phyloP scores from a whole-genome alignment of 2,329 filamentous ascomycete species.

The Plectosphaerella plurivora region DNA sequence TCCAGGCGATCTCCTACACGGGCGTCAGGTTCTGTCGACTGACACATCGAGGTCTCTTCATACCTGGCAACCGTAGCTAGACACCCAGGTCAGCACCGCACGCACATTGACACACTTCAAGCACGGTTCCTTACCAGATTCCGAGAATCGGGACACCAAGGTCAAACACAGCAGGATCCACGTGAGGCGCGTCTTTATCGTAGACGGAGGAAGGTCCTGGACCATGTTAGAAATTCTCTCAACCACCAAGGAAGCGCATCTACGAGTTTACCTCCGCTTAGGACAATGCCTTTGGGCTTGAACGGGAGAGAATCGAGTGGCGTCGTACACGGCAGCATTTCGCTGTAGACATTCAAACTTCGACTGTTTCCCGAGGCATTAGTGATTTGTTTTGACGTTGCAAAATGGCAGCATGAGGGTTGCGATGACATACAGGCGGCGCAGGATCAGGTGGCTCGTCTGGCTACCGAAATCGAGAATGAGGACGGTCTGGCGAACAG shows the following conservation, averaged over 20 bases:
- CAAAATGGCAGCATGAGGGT: too few relatives aligned
- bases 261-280: constrained; percentile 28
- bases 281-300: constrained; percentile 79
- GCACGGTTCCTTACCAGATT: background rate
- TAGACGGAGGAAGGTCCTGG: constrained; percentile 68
- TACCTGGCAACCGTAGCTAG: too few relatives aligned
- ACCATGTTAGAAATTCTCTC: constrained; percentile 8
- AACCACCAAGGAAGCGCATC: background rate
- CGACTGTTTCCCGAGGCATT: too few relatives aligned
- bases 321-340: constrained; percentile 84
- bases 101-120: too few relatives aligned
- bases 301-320: constrained; percentile 72
- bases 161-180: constrained; percentile 78
- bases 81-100: too few relatives aligned
- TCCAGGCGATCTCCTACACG: constrained; percentile 58
- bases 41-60: too few relatives aligned
- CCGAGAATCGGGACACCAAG: constrained; percentile 56
- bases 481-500: constrained; percentile 55
- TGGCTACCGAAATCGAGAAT: constrained; percentile 69
- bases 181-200: constrained; percentile 63
- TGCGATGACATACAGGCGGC: constrained; percentile 45
- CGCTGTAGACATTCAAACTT: constrained; percentile 72
- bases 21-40: too few relatives aligned
- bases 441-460: constrained; percentile 70
- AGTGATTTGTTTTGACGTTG: too few relatives aligned